phyloP scores from a whole-genome alignment of 179 eudicot genomes.

The Silene noctiflora region DNA sequence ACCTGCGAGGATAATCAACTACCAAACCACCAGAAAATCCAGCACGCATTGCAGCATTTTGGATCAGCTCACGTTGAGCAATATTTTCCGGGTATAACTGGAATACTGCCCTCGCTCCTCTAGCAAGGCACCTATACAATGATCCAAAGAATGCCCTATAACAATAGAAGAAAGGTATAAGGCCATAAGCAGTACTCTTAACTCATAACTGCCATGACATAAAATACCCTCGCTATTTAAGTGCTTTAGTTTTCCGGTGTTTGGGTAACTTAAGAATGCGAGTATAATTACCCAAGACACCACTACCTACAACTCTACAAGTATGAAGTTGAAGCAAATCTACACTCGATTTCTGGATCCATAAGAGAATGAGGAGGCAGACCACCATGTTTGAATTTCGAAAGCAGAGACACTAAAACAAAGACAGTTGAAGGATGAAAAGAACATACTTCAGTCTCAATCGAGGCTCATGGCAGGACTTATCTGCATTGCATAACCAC shows the following conservation, averaged over 20 bases:
- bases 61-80: conserved; percentile 77
- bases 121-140: conserved; percentile 63
- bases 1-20: conserved; percentile 87
- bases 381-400: not conserved
- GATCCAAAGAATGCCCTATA: conserved; percentile 89
- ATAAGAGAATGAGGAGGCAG: not conserved
- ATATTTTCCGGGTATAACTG: conserved; percentile 81
- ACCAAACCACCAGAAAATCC: conserved; percentile 62
- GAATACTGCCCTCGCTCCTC: conserved; percentile 89
- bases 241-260: too few species aligned
- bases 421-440: too few species aligned
- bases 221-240: not conserved
- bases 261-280: not conserved
- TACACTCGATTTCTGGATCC: not conserved
- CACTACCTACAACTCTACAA: not conserved
- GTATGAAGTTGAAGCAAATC: not conserved
- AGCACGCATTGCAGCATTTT: conserved; percentile 43
- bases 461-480: conserved; percentile 91
- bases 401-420: not conserved
- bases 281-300: not conserved
- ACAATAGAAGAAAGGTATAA: not conserved
- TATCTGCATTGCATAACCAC: conserved; percentile 99
- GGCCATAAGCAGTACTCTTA: not conserved
- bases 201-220: not conserved
- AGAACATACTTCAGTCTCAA: conserved; percentile 76